phyloP scores from a whole-genome alignment of 2,329 filamentous ascomycete species.

The Hypoxylon sp. region DNA sequence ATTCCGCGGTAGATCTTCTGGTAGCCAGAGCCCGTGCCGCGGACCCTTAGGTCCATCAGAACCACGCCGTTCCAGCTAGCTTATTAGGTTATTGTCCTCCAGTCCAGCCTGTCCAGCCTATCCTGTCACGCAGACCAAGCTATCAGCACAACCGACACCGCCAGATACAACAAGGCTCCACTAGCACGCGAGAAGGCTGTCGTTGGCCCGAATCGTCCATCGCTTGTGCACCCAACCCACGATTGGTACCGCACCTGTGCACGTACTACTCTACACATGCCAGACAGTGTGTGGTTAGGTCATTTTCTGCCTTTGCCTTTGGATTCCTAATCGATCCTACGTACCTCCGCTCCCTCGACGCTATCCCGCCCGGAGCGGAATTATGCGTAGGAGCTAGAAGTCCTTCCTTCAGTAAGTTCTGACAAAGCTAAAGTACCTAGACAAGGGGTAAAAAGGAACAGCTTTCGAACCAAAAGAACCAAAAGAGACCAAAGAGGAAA shows the following conservation, averaged over 20 bases:
- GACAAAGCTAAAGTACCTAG: too few relatives aligned
- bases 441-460: too few relatives aligned
- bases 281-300: too few relatives aligned
- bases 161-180: conserved; percentile 30
- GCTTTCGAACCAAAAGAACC: too few relatives aligned
- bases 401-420: too few relatives aligned
- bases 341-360: background rate
- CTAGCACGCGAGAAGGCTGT: conserved; percentile 23
- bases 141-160: conserved; percentile 30
- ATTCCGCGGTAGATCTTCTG: conserved; percentile 28
- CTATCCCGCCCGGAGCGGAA: conserved; percentile 20
- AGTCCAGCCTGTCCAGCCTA: conserved; percentile 14
- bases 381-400: conserved; percentile 4
- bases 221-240: conserved; percentile 16
- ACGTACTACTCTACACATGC: too few relatives aligned
- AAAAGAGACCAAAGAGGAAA: too few relatives aligned
- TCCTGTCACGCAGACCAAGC: conserved; percentile 2
- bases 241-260: too few relatives aligned
- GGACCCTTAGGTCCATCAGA: conserved; percentile 31
- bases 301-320: too few relatives aligned
- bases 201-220: conserved; percentile 17
- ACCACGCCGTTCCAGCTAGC: conserved; percentile 24
- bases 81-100: conserved; percentile 2
- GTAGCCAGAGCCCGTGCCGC: conserved; percentile 30
- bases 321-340: conserved; percentile 1